Base-by-base conservation (phyloP, 1,139 yeast genomes). In the Blastobotrys aristatus region DNA sequence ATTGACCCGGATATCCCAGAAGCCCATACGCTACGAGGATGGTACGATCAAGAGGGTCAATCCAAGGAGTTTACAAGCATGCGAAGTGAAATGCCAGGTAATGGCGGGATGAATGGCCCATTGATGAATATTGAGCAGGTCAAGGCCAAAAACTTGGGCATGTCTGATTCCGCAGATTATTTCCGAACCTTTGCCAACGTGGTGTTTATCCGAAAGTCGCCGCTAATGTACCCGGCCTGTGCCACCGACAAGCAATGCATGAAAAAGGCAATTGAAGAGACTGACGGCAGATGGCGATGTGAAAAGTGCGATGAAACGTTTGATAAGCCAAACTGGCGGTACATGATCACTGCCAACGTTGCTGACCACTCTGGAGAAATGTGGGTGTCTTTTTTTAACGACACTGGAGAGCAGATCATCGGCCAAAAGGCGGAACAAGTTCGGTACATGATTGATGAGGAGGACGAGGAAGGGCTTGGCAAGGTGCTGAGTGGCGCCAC, bases 181-280 rank as follows among this genome's bases (percentile, higher is more conserved):
- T 88, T 87, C 67, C 72, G 76, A 31, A 64, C 84, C 43, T 86
- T 84, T 62, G 97, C 90, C 0, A 76, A 88, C 3, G 73, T 90
- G 40, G 77, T 81, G 48, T 45, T 41, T 38, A 71, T 88, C 50
- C 82, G 81, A 65, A 78, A 84, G 17, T 94, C 85, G 52, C 83
- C 77, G 55, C 79, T 89, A 64, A 79, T 87, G 47, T 92, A 92
- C 63, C 96, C 97, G 11, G 94, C 97, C n/a, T 94, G 98, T 69
- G 45, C 29, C n/a, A 74, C 78, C 48, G 48, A 56, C 13, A 80
- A 75, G 40, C 78, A 77, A 38, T 92, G 98, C 73, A 84, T 83
- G 64, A 82, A 89, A 62, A 94, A 94, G 68, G 87, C 89, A 32
- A 68, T 83, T 41, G 84, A 84, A 60, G 82, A 78, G 49, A 73